Conservation (phyloP, 805 yeast species). For the Ogataea nitratoaversa region DNA sequence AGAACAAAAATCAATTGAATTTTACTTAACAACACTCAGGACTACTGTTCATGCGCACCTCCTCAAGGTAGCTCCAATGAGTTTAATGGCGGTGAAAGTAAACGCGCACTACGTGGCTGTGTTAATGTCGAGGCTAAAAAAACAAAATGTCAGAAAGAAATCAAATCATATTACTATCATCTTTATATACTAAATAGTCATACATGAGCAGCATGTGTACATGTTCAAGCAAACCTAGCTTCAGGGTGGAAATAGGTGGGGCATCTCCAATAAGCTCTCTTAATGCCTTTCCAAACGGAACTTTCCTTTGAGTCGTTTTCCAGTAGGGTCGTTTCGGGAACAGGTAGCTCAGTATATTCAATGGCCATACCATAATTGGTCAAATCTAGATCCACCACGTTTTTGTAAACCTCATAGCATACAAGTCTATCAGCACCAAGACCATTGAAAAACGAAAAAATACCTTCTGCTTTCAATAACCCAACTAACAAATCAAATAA, state of each 20-base stretch:
- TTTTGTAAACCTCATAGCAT: constrained; percentile 79
- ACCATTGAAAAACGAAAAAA: constrained; percentile 90
- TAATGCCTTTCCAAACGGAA: constrained; percentile 59
- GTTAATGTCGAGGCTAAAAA: too few species aligned
- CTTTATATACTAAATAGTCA: background rate
- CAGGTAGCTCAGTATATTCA: constrained; percentile 44
- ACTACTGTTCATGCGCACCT: too few species aligned
- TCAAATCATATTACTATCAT: too few species aligned
- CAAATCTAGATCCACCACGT: constrained; percentile 76
- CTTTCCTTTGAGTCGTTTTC: constrained; percentile 32
- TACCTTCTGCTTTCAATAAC: constrained; percentile 73
- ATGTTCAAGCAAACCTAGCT: constrained; percentile 35
- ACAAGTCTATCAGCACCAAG: constrained; percentile 75
- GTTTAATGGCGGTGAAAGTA: too few species aligned
- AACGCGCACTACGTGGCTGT: too few species aligned
- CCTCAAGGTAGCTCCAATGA: too few species aligned
- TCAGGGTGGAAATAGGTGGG: constrained; percentile 67
- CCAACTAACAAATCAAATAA: constrained; percentile 81
- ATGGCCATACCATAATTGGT: constrained; percentile 72
- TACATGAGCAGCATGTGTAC: background rate
- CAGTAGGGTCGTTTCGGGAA: constrained; percentile 39
- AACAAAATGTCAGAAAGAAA: too few species aligned
- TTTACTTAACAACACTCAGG: too few species aligned
- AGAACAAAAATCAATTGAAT: too few species aligned
- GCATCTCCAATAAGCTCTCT: constrained; percentile 65